Evolutionary conservation across 2,329 filamentous ascomycete species (phyloP), one percentile per base, ranked within the genome.

Genomic region (Plectosphaerella cucumerina): DNA sequence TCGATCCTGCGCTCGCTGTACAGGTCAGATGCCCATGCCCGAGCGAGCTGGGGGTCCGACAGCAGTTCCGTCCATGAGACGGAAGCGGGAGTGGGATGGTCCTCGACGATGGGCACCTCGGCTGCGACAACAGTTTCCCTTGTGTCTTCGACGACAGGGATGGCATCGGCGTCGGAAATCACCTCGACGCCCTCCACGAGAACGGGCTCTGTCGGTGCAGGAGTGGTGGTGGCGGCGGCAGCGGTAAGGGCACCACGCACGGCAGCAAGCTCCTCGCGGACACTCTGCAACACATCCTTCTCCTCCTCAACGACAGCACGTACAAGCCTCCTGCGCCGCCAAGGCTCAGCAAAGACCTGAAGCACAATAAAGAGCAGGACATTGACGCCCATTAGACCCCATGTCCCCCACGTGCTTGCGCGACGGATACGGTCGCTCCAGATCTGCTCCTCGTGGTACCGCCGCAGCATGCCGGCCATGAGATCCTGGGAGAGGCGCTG

Each of bases 401-500:
- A 97, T 0, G 94, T 99, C 34, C 95, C 93, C 94, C 94, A 99
- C 0, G 94, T 99, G 66, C 89, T 94, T 77, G 96, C 96, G 58
- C 94, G 80, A 34, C 94, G 81, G 65, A 99, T 99, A 60, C 96
- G 93, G 67, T 99, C 94, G 64, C 90, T 96, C 94, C 94, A 99
- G 51, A 99, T 95, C 73, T 99, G 94, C 74, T 99, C 94, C 72
- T 99, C 94, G 68, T 99, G 94, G 70, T 99, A 99, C 54, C 95
- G 84, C 55, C 88, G 88, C 48, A 97, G 75, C 60, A 97, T 97
- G 47, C 86, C 85, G 55, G 87, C 85, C 65, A 88, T 93, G 49
- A 99, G 74, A 60, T 85, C 81, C 48, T 85, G 82, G 50, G 85
- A 82, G 1, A 91, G 81, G 55, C 88, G 85, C 70, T 96, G 89